A percentile compares a stretch with the other conserved stretches of the same genome.
Evolutionary conservation across 1,139 yeast genomes (phyloP).

Genomic region (Candida frijolesensis): DNA sequence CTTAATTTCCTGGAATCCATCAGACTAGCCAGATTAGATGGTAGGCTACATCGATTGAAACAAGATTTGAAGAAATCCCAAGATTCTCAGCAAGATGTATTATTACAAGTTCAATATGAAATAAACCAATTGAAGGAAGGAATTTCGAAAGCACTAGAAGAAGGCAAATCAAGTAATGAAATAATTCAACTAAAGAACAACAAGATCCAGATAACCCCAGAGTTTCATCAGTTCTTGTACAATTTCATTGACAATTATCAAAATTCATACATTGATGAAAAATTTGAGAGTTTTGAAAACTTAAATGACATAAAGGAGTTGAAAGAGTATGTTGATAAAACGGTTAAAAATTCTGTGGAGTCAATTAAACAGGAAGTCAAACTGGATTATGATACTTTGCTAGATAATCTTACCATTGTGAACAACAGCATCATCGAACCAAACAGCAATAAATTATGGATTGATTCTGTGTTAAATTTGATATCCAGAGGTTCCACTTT

Average conservation of each 20-base stretch:
- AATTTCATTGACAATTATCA: constrained; percentile 35
- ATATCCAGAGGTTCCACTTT: constrained; percentile 37
- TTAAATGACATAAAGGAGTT: constrained; percentile 9
- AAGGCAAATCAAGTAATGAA: not conserved
- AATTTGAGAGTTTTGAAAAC: constrained; percentile 8
- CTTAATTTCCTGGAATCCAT: not conserved
- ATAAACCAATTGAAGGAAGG: constrained; percentile 3
- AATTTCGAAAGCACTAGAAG: not conserved
- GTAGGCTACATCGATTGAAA: constrained; percentile 8
- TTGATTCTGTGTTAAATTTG: constrained; percentile 32
- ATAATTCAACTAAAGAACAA: constrained; percentile 28
- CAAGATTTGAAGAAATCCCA: constrained; percentile 3
- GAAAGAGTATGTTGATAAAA: constrained; percentile 8
- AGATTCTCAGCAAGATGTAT: not conserved
- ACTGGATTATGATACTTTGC: constrained; percentile 25
- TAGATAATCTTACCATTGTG: constrained; percentile 26
- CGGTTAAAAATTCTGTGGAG: constrained; percentile 5
- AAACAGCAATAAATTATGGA: constrained; percentile 10
- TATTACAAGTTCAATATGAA: constrained; percentile 5
- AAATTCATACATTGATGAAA: constrained; percentile 12
- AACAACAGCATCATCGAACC: constrained; percentile 9
- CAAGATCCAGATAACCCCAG: constrained; percentile 43
- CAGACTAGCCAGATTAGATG: constrained; percentile 5
- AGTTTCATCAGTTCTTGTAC: constrained; percentile 40
- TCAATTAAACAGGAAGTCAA: constrained; percentile 9